These are phyloP conservation scores for Pouteria glomerata DNA, from an alignment of 148 eudicot genomes.

Conservation along the genomic window DNA sequence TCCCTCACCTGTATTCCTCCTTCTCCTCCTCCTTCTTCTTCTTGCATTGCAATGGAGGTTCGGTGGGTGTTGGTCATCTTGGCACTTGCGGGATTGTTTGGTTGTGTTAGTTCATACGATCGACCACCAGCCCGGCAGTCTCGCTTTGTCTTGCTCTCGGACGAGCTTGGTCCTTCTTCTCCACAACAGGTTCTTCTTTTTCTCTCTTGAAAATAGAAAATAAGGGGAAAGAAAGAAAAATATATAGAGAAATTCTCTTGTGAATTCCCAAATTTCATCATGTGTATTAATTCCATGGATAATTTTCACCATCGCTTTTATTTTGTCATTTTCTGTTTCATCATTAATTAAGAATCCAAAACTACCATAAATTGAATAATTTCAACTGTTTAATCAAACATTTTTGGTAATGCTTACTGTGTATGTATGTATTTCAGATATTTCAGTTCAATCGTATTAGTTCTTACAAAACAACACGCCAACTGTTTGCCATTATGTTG, in stretches of 20 bases:
- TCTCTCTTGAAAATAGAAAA: no score
- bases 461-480: no score
- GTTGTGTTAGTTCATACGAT: conserved; percentile 11
- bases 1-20: neutral
- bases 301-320: no score
- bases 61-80: neutral
- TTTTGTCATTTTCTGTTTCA: no score
- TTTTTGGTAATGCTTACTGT: no score
- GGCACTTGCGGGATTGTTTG: neutral
- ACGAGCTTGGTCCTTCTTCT: conserved; percentile 17
- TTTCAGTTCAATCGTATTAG: no score
- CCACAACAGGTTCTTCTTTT: conserved; percentile 25
- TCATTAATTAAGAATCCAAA: no score
- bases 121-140: conserved; percentile 23
- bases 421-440: no score
- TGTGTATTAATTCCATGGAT: no score
- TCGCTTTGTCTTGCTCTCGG: neutral
- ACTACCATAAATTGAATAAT: no score
- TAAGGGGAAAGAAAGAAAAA: neutral
- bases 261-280: neutral
- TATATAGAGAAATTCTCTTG: neutral
- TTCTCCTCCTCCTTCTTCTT: neutral
- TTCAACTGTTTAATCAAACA: no score
- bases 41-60: neutral
- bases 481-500: no score